Evolutionary conservation across 805 yeast species (phyloP).

Genomic region (Wickerhamomyces bovis): DNA sequence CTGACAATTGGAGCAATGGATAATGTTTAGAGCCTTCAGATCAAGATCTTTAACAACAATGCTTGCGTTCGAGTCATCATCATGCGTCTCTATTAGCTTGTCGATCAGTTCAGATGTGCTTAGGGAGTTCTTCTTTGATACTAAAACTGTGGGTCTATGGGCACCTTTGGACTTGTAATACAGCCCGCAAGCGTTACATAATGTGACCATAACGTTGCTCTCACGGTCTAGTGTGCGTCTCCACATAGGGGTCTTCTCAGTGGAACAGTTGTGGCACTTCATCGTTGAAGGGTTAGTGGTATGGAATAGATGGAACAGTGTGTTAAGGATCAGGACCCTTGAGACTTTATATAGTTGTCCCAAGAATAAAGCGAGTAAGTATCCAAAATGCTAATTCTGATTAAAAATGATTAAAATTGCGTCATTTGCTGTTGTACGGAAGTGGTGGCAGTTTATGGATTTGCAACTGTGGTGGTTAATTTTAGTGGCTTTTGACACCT

Average conservation of each 20-base stretch:
- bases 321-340: not conserved
- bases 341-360: not conserved
- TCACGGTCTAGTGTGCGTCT: constrained; percentile 61
- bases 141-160: constrained; percentile 70
- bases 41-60: constrained; percentile 7
- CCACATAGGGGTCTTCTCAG: constrained; percentile 84
- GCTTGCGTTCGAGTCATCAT: not conserved
- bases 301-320: not conserved
- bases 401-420: not conserved
- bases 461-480: not conserved
- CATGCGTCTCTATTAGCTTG: constrained; percentile 1
- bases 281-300: not conserved
- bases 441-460: not conserved
- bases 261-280: constrained; percentile 50
- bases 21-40: constrained; percentile 11
- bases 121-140: constrained; percentile 18
- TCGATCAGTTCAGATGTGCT: constrained; percentile 8
- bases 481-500: not conserved
- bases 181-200: constrained; percentile 84
- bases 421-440: not conserved
- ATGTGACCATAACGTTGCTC: constrained; percentile 60
- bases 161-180: constrained; percentile 68
- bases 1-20: constrained; percentile 73
- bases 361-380: not conserved
- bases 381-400: not conserved